Conservation (phyloP, 345 rosid genomes). For the Eucalyptus sideroxylon region DNA sequence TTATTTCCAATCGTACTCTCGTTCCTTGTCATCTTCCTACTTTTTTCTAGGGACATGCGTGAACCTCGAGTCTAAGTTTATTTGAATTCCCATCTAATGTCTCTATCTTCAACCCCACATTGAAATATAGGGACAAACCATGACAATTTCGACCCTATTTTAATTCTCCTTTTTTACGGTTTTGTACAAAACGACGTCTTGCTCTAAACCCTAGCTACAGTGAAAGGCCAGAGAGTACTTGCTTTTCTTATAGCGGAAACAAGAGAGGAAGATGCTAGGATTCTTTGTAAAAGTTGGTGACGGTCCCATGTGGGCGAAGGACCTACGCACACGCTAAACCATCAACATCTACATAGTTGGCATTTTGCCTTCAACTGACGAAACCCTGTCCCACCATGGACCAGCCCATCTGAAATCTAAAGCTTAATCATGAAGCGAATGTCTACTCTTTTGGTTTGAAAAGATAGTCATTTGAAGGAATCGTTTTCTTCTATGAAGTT, state of each 20-base stretch:
- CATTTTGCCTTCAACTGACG: neutral
- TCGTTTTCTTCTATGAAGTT: neutral
- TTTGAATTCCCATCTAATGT: neutral
- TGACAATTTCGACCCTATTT: neutral
- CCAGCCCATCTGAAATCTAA: neutral
- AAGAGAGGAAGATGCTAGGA: neutral
- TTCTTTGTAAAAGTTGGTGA: neutral
- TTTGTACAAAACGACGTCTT: neutral
- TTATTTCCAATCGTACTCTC: neutral
- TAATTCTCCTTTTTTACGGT: neutral
- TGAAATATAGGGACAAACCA: neutral
- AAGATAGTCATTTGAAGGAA: neutral
- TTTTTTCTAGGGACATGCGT: neutral
- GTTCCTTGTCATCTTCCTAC: neutral
- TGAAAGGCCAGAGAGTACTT: neutral
- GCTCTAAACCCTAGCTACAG: neutral
- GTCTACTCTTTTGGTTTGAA: neutral
- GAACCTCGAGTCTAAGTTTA: neutral
- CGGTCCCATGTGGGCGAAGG: neutral
- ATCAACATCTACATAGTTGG: neutral
- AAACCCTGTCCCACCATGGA: neutral
- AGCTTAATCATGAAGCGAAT: neutral
- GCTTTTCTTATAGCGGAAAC: neutral
- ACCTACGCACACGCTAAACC: neutral
- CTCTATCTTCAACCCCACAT: neutral